Percentiles rank a stretch among this genome's conserved stretches.
phyloP scores from a whole-genome alignment of 2,329 filamentous ascomycete genomes.

The Dactylellina sp. region DNA sequence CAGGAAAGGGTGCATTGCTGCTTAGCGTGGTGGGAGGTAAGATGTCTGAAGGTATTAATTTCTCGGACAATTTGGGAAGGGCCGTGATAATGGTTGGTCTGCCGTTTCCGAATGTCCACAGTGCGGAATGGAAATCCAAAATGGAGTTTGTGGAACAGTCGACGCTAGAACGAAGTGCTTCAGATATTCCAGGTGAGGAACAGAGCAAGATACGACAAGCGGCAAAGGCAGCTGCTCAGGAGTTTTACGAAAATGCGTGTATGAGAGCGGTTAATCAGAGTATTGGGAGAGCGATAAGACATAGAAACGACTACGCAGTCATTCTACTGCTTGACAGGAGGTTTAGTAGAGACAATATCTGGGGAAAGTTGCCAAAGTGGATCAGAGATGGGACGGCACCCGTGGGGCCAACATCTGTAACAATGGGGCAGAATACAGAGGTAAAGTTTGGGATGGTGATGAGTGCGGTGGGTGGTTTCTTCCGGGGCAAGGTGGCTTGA shows the following conservation, averaged over 20 bases:
- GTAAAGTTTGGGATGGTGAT: constrained; percentile 70
- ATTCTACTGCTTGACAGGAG: constrained; percentile 86
- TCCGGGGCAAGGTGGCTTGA: constrained; percentile 67
- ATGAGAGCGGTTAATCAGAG: constrained; percentile 98
- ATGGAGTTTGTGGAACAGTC: constrained; percentile 83
- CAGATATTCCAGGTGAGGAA: constrained; percentile 22
- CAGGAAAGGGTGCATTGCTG: constrained; percentile 77
- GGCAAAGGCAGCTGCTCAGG: constrained; percentile 63
- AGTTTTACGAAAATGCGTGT: constrained; percentile 73
- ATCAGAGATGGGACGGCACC: constrained; percentile 76
- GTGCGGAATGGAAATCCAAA: constrained; percentile 92
- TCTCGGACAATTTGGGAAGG: constrained; percentile 86
- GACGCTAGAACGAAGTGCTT: constrained; percentile 64
- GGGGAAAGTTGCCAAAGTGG: constrained; percentile 86
- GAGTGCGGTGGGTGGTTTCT: constrained; percentile 71
- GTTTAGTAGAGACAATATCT: constrained; percentile 79
- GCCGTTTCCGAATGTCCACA: constrained; percentile 90
- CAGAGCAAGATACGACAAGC: constrained; percentile 58
- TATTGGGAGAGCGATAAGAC: constrained; percentile 90
- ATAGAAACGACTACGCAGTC: constrained; percentile 86
- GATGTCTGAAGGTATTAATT: constrained; percentile 98
- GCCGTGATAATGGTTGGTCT: constrained; percentile 92
- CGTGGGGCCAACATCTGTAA: constrained; percentile 59
- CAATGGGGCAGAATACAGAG: constrained; percentile 11
- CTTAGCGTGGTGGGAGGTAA: constrained; percentile 93